These are phyloP conservation scores for Ascoidea asiatica DNA, from an alignment of 805 yeast genomes.

Conservation along the genomic window DNA sequence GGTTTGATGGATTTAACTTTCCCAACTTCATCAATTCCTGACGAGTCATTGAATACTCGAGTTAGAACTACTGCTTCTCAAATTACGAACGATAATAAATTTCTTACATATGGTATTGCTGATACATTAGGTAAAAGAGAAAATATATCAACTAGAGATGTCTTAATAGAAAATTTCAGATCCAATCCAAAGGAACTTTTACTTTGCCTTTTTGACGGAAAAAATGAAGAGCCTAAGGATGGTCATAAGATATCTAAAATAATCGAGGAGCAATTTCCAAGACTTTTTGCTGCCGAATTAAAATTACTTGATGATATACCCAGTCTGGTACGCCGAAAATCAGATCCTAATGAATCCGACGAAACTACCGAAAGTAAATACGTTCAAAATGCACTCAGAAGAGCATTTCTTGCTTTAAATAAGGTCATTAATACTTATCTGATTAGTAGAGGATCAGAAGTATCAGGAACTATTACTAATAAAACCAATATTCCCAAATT, in stretches of 20 bases:
- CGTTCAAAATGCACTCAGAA: conserved; percentile 64
- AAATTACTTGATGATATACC: conserved; percentile 20
- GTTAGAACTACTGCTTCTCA: conserved; percentile 83
- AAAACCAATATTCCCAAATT: conserved; percentile 37
- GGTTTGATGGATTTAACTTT: conserved; percentile 94
- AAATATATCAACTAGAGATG: conserved; percentile 63
- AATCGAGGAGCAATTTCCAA: conserved; percentile 59
- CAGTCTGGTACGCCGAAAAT: background rate
- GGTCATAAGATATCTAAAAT: conserved; percentile 60
- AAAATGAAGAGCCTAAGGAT: conserved; percentile 31
- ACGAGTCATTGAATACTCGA: conserved; percentile 70
- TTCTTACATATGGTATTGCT: conserved; percentile 61
- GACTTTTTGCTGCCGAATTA: conserved; percentile 56
- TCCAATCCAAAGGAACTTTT: conserved; percentile 75
- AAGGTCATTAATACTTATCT: conserved; percentile 54
- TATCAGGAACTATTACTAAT: conserved; percentile 5
- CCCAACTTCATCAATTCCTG: conserved; percentile 81
- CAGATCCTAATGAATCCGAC: conserved; percentile 17
- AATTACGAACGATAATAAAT: conserved; percentile 44
- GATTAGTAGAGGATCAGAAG: conserved; percentile 13
- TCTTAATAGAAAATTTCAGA: conserved; percentile 75
- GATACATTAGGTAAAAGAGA: conserved; percentile 66
- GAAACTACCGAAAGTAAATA: conserved; percentile 29
- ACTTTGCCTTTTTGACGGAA: conserved; percentile 79
- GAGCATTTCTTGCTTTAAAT: conserved; percentile 69